These are phyloP conservation scores for Rhizophagus sp. DNA, from an alignment of 192 early-diverging fungal species.

Conservation along the genomic window DNA sequence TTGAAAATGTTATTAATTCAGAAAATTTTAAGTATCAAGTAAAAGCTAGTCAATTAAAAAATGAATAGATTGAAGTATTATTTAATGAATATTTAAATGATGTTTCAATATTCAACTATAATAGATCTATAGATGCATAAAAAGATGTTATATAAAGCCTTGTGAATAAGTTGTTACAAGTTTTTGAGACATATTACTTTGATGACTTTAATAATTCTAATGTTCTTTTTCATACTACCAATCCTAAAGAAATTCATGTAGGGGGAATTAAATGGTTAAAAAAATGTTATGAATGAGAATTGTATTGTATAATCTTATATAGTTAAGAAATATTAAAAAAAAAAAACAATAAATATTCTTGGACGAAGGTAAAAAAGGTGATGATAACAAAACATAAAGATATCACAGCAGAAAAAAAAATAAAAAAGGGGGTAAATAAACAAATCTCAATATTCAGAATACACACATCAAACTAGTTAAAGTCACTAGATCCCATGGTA, in stretches of 20 bases:
- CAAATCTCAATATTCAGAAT: neutral
- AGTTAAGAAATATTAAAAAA: neutral
- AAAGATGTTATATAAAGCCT: neutral
- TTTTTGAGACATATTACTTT: neutral
- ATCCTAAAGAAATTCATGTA: neutral
- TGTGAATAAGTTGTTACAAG: neutral
- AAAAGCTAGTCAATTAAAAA: neutral
- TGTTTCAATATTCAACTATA: neutral
- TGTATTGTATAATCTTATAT: neutral
- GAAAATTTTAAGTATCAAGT: constrained; percentile 1
- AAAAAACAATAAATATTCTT: neutral
- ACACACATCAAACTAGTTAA: neutral
- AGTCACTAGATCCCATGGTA: neutral
- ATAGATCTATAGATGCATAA: neutral
- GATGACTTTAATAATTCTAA: too few species aligned
- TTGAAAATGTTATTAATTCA: neutral
- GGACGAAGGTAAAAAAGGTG: neutral
- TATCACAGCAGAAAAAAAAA: neutral
- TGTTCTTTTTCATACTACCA: neutral
- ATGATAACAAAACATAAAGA: neutral
- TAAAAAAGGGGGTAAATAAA: neutral
- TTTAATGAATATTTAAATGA: constrained; percentile 14
- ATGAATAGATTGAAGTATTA: neutral
- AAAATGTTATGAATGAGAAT: neutral
- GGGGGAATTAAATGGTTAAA: neutral